Evolutionary conservation across 148 eudicot genomes (phyloP).

Genomic region (Diospyros lotus): DNA sequence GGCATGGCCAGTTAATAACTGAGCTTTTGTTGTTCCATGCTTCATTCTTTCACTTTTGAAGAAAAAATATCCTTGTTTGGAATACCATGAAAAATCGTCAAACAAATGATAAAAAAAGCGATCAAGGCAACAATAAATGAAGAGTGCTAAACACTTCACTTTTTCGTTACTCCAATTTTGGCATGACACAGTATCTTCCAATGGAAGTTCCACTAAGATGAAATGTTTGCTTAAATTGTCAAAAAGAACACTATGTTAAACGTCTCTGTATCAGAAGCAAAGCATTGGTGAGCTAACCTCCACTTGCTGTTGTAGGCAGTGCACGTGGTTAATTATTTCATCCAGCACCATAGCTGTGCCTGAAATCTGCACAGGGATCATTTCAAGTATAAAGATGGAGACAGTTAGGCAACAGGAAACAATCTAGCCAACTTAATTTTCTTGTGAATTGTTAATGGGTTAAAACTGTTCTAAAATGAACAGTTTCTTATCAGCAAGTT

Average conservation of each 20-base stretch:
- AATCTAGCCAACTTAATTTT: not conserved
- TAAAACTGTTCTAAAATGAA: not conserved
- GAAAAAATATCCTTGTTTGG: not conserved
- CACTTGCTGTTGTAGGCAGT: conserved; percentile 90
- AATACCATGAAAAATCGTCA: no score
- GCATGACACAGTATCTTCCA: not conserved
- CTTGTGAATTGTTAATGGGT: not conserved
- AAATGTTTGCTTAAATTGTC: not conserved
- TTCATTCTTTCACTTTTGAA: not conserved
- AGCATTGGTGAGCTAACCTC: conserved; percentile 50
- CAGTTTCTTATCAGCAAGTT: not conserved
- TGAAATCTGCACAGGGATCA: conserved; percentile 58
- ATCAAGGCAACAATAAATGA: not conserved
- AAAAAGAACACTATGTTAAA: not conserved
- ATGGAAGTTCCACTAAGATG: not conserved
- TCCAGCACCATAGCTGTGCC: conserved; percentile 95
- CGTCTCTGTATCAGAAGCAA: conserved; percentile 4
- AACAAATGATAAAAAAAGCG: not conserved
- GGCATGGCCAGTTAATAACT: not conserved
- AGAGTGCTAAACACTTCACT: not conserved
- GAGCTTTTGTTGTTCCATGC: not conserved
- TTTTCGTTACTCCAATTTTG: not conserved
- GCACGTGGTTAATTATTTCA: conserved; percentile 96
- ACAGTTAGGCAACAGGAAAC: not conserved
- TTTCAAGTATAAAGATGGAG: not conserved